These are phyloP conservation scores for Entomortierella beljakovae DNA, from an alignment of 192 early-diverging fungal genomes.

Conservation along the genomic window DNA sequence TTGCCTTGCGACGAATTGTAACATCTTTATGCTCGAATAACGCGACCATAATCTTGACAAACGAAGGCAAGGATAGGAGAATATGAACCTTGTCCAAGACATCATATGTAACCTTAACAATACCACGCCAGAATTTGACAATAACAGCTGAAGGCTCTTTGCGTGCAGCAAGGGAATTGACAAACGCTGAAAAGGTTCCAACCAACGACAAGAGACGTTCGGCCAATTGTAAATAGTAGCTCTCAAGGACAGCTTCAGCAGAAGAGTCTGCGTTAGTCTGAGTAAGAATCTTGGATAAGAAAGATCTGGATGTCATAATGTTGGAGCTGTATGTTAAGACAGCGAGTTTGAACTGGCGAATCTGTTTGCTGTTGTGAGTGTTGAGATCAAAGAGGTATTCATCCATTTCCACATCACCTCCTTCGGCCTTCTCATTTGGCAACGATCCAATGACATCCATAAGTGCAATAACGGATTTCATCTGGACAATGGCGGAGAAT, in stretches of 20 bases:
- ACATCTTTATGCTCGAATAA: slow-evolving; percentile 71
- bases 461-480: slow-evolving; percentile 70
- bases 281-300: slow-evolving; percentile 62
- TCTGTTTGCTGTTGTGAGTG: slow-evolving; percentile 65
- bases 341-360: slow-evolving; percentile 74
- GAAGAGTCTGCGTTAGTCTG: slow-evolving; percentile 44
- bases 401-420: slow-evolving; percentile 41
- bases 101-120: slow-evolving; percentile 74
- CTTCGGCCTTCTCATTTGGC: slow-evolving; percentile 64
- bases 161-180: slow-evolving; percentile 34
- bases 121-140: slow-evolving; percentile 61
- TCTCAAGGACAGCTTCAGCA: slow-evolving; percentile 56
- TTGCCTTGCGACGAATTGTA: slow-evolving; percentile 77
- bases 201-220: slow-evolving; percentile 69
- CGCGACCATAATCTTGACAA: slow-evolving; percentile 74
- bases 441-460: slow-evolving; percentile 63
- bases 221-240: slow-evolving; percentile 60
- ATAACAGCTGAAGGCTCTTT: slow-evolving; percentile 46
- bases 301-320: slow-evolving; percentile 62
- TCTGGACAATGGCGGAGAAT: slow-evolving; percentile 75
- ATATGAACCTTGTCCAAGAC: slow-evolving; percentile 81
- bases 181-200: slow-evolving; percentile 62
- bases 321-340: slow-evolving; percentile 65
- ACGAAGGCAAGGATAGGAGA: slow-evolving; percentile 79
- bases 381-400: slow-evolving; percentile 43